Evolutionary conservation across 1,284 basidiomycete genomes (phyloP).

Genomic region (Ganoderma multipileum): DNA sequence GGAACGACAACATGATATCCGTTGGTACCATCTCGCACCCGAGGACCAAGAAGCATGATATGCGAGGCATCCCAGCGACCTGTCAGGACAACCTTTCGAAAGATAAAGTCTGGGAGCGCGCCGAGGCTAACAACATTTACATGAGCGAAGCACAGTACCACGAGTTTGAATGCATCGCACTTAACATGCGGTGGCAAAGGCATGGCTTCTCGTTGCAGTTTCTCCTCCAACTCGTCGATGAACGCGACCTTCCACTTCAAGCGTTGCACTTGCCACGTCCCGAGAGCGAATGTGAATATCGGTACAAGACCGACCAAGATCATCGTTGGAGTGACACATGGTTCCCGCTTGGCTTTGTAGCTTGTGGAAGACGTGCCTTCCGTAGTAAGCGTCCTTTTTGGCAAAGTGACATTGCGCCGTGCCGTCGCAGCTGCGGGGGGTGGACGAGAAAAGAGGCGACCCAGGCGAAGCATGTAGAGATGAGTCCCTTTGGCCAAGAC

Average conservation of each 20-base stretch:
- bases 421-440: background rate
- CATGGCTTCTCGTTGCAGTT: slow-evolving; percentile 84
- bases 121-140: slow-evolving; percentile 50
- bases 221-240: slow-evolving; percentile 95
- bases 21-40: slow-evolving; percentile 85
- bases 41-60: slow-evolving; percentile 85
- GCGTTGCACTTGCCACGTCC: slow-evolving; percentile 92
- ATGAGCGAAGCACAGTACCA: slow-evolving; percentile 12
- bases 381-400: slow-evolving; percentile 23
- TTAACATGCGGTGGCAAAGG: slow-evolving; percentile 87
- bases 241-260: slow-evolving; percentile 95
- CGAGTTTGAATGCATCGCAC: slow-evolving; percentile 54
- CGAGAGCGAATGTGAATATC: slow-evolving; percentile 90
- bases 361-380: slow-evolving; percentile 29
- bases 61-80: slow-evolving; percentile 82
- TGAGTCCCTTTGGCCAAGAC: background rate
- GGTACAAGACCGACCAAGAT: slow-evolving; percentile 88
- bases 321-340: slow-evolving; percentile 76
- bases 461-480: slow-evolving; percentile 19
- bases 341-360: slow-evolving; percentile 63
- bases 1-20: slow-evolving; percentile 92
- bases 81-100: slow-evolving; percentile 81
- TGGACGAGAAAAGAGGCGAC: slow-evolving; percentile 15
- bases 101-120: slow-evolving; percentile 86
- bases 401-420: slow-evolving; percentile 9